Evolutionary conservation across 1,139 yeast species (phyloP), one percentile per base, ranked within the genome.

Genomic region (Suhomyces atakaporum): DNA sequence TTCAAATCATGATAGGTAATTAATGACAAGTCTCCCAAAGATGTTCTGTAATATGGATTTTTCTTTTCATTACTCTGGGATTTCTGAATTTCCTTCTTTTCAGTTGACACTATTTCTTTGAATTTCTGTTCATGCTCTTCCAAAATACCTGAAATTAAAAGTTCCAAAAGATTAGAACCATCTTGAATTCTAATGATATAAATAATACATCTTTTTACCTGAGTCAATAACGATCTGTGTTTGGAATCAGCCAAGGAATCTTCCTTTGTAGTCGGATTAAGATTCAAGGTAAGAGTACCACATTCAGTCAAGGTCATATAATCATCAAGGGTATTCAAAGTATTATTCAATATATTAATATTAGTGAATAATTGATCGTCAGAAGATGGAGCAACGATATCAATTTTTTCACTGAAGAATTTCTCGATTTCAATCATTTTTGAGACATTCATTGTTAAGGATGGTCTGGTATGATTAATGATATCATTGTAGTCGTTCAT

Each of bases 181-280:
- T 77, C 77, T 63, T 92, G 96, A 10, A 92, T 86, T 43, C 90
- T 79, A 43, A 90, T 78, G 49, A 90, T 80, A 53, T 88, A 89
- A 15, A 85, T 63, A 23, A 90, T 63, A 45, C 90, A 84, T 46
- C 96, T 70, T 57, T 92, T 92, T 1, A 87, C 88, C 50, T 89
- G 90, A 31, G 90, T 77, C 51, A 85, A 68, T 22, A 88, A 62
- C 2, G 84, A 68, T 38, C 73, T 74, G 14, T 71, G 61, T 49
- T 76, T 77, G 4, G 68, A 52, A 35, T 70, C 75, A 1, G 66
- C 65, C 25, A 69, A 51, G 0, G 74, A 62, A 22, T 66, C 73
- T 46, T 70, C 75, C 39, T 63, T 62, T 1, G 78, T 69, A 2
- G 78, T 66, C 1, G 86, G 81, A 47, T 75, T 75, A 46, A 81